Evolutionary conservation across 176 grass and related monocot species (phyloP).

Genomic region (Bromus sterilis): DNA sequence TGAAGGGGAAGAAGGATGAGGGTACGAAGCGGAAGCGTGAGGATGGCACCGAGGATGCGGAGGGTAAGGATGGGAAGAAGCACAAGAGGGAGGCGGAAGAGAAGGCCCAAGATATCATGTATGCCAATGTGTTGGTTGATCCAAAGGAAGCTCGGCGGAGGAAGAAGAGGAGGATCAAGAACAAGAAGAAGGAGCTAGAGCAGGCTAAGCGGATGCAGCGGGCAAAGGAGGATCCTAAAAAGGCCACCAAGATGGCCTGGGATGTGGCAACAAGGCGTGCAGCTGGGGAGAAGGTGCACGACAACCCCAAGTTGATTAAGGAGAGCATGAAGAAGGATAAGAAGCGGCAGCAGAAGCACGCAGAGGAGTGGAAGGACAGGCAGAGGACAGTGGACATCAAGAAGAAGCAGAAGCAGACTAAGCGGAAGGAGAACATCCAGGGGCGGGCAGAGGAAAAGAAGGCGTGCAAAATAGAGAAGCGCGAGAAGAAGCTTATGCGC

Average conservation of each 20-base stretch:
- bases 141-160: constrained; percentile 43
- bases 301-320: constrained; percentile 75
- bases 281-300: constrained; percentile 86
- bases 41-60: constrained; percentile 8
- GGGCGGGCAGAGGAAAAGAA: constrained; percentile 76
- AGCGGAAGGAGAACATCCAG: constrained; percentile 56
- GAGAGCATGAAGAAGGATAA: constrained; percentile 81
- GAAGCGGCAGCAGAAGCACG: constrained; percentile 58
- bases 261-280: constrained; percentile 58
- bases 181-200: constrained; percentile 67
- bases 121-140: constrained; percentile 55
- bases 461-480: constrained; percentile 80
- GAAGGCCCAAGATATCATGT: constrained; percentile 50
- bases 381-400: constrained; percentile 34
- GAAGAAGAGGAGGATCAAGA: constrained; percentile 72
- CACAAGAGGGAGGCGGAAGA: constrained; percentile 25
- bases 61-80: constrained; percentile 44
- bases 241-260: constrained; percentile 61
- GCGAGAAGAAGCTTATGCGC: constrained; percentile 89
- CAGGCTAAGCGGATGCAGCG: constrained; percentile 55
- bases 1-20: constrained; percentile 31
- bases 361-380: constrained; percentile 62
- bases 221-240: constrained; percentile 70
- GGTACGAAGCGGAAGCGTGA: constrained; percentile 54
- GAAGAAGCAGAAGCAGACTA: constrained; percentile 54